phyloP scores from a whole-genome alignment of 2,329 filamentous ascomycete species.

The Myriangium duriaei region DNA sequence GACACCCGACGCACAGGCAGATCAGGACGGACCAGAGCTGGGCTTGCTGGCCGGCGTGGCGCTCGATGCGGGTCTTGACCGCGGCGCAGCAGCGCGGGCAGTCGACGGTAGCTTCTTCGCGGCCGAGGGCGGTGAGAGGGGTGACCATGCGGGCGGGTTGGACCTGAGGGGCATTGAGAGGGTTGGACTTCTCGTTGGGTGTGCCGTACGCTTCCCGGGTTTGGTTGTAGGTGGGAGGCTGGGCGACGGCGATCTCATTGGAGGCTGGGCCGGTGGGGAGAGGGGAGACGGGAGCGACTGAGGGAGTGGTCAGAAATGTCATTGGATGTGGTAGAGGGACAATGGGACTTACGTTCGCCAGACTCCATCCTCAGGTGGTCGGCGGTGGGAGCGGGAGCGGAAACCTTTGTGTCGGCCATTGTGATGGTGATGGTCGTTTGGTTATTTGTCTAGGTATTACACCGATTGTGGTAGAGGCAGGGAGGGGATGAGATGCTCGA shows the following conservation, averaged over 20 bases:
- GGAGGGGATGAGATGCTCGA: too few relatives aligned
- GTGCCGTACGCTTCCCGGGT: constrained; percentile 5
- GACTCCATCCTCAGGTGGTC: not conserved
- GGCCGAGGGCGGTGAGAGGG: constrained; percentile 7
- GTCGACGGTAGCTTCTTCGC: constrained; percentile 6
- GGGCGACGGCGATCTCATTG: constrained; percentile 2
- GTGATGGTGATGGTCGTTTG: too few relatives aligned
- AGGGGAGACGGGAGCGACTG: constrained; percentile 4
- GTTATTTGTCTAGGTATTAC: too few relatives aligned
- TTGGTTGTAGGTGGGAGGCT: constrained; percentile 2
- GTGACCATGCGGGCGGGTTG: constrained; percentile 5
- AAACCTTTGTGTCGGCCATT: not conserved
- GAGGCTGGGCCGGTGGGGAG: constrained; percentile 3
- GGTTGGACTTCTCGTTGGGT: constrained; percentile 3
- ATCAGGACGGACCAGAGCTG: constrained; percentile 8
- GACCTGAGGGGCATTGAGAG: not conserved
- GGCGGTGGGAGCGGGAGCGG: too few relatives aligned
- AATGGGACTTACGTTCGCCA: too few relatives aligned
- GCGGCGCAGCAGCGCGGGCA: constrained; percentile 7
- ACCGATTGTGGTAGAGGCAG: too few relatives aligned
- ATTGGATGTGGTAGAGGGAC: too few relatives aligned
- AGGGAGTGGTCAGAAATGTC: not conserved
- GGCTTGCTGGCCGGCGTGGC: constrained; percentile 5
- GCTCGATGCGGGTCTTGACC: constrained; percentile 8
- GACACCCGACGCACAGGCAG: constrained; percentile 9